phyloP scores from a whole-genome alignment of 2,329 filamentous ascomycete species.

The Sporothrix sp. region DNA sequence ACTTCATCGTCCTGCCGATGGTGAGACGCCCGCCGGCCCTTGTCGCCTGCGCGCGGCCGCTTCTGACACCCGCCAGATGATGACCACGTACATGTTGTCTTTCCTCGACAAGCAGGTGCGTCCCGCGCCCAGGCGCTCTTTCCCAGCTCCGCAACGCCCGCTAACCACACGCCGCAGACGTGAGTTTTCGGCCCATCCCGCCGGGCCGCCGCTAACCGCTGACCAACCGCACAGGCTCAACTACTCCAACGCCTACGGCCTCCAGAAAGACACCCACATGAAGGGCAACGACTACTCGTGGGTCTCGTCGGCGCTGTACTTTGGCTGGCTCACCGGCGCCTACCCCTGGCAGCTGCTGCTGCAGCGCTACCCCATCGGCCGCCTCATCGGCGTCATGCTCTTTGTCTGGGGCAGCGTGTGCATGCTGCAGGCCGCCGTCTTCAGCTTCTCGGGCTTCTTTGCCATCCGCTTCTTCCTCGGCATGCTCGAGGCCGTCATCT shows the following conservation, averaged over 20 bases:
- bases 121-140: too few species aligned
- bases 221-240: too few species aligned
- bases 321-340: constrained; percentile 33
- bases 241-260: constrained; percentile 32
- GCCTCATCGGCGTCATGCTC: constrained; percentile 34
- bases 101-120: constrained; percentile 26
- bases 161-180: constrained; percentile 10
- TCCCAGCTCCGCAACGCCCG: too few species aligned
- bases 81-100: constrained; percentile 26
- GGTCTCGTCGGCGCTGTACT: constrained; percentile 35
- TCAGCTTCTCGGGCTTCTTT: constrained; percentile 27
- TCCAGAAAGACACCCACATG: constrained; percentile 32
- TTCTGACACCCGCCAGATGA: constrained; percentile 22
- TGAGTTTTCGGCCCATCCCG: too few species aligned
- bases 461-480: constrained; percentile 30
- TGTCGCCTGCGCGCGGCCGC: neutral
- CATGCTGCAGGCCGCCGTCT: constrained; percentile 24
- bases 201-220: too few species aligned
- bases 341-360: constrained; percentile 32
- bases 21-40: constrained; percentile 15
- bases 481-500: constrained; percentile 32
- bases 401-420: constrained; percentile 29
- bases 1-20: constrained; percentile 29
- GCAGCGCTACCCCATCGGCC: constrained; percentile 33
- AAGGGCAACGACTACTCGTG: constrained; percentile 34